Evolutionary conservation across 2,329 filamentous ascomycete genomes (phyloP).

Genomic region (Aspergillus latus): DNA sequence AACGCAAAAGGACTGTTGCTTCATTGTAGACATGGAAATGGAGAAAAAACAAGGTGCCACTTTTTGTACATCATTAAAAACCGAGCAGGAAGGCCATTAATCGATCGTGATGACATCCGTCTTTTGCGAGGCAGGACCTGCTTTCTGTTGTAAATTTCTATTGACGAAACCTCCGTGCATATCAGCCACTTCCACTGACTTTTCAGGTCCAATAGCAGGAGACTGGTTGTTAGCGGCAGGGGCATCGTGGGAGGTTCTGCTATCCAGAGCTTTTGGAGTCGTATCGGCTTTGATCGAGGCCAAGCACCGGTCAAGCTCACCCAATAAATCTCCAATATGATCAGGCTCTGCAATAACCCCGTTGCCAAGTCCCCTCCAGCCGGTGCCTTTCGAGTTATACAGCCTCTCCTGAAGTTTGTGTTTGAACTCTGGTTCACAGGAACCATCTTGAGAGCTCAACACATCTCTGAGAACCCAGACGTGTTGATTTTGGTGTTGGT

Average conservation of each 20-base stretch:
- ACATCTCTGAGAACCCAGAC: constrained; percentile 40
- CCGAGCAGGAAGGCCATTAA: constrained; percentile 12
- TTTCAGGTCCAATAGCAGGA: background rate
- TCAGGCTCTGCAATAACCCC: constrained; percentile 37
- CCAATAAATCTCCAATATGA: constrained; percentile 35
- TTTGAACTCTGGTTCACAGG: constrained; percentile 23
- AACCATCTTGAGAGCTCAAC: constrained; percentile 17
- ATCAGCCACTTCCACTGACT: background rate
- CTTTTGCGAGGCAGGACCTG: constrained; percentile 11
- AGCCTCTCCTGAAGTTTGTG: constrained; percentile 32
- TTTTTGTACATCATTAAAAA: background rate
- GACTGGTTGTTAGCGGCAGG: background rate
- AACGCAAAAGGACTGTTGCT: constrained; percentile 5
- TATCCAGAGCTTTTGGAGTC: background rate
- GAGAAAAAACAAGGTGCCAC: background rate
- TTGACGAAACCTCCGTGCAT: background rate
- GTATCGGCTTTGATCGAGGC: constrained; percentile 9
- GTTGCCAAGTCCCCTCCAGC: constrained; percentile 42
- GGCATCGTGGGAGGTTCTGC: background rate
- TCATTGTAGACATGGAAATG: background rate
- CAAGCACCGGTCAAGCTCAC: constrained; percentile 33
- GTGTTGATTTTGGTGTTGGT: constrained; percentile 27
- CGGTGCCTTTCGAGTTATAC: constrained; percentile 38
- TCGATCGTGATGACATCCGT: constrained; percentile 42
- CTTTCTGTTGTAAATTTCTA: constrained; percentile 3